These are phyloP conservation scores for Russula brevipes DNA, from an alignment of 768 basidiomycete species.

Conservation along the genomic window DNA sequence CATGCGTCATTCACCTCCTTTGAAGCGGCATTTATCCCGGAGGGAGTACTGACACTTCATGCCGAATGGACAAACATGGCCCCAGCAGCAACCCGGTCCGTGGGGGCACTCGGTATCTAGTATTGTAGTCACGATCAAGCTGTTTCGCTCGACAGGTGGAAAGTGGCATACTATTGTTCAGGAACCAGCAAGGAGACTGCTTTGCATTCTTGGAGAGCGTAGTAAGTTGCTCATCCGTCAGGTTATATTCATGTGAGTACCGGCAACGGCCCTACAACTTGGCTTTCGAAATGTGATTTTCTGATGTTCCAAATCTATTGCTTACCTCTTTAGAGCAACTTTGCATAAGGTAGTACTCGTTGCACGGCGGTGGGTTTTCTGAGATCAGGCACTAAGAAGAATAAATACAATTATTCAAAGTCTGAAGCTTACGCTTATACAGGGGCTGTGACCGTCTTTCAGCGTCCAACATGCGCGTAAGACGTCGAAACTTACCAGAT, in stretches of 20 bases:
- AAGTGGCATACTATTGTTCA: conserved; percentile 60
- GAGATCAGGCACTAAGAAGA: conserved; percentile 20
- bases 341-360: conserved; percentile 76
- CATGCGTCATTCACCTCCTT: conserved; percentile 47
- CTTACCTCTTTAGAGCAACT: conserved; percentile 64
- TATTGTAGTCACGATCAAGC: not conserved
- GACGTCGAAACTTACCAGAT: conserved; percentile 32
- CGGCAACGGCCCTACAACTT: conserved; percentile 49
- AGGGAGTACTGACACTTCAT: conserved; percentile 50
- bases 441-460: conserved; percentile 11
- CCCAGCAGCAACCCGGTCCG: conserved; percentile 75
- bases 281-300: not conserved
- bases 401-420: not conserved
- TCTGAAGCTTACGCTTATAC: conserved; percentile 17
- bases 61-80: conserved; percentile 76
- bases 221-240: conserved; percentile 66
- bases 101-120: conserved; percentile 70
- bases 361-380: conserved; percentile 84
- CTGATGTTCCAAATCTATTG: not conserved
- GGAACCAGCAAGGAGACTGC: conserved; percentile 81
- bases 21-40: conserved; percentile 87
- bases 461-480: not conserved
- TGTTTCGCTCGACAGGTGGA: not conserved
- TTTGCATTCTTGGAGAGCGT: conserved; percentile 72
- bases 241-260: conserved; percentile 75